Percentiles rank a stretch among this genome's conserved stretches.
These are phyloP conservation scores for Pouteria campechiana DNA, from an alignment of 179 eudicot genomes.

Conservation along the genomic window DNA sequence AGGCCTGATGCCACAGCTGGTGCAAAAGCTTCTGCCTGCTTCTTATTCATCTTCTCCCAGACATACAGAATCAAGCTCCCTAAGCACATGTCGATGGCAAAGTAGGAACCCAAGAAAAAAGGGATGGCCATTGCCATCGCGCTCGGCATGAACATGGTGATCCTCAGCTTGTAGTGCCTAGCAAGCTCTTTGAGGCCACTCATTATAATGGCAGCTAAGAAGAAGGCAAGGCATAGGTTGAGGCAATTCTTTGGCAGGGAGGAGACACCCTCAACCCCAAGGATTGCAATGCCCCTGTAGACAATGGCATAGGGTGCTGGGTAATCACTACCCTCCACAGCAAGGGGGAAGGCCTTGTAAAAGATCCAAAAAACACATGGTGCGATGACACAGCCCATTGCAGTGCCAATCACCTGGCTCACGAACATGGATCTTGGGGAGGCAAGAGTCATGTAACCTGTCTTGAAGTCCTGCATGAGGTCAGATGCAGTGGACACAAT, in stretches of 20 bases:
- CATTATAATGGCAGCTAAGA: conserved; percentile 44
- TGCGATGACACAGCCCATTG: conserved; percentile 73
- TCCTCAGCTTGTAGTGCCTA: too few species aligned
- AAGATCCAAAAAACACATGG: conserved; percentile 91
- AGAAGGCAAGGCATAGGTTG: conserved; percentile 43
- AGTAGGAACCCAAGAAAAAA: conserved; percentile 66
- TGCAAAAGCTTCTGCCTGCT: conserved; percentile 52
- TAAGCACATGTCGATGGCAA: conserved; percentile 80
- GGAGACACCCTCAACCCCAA: conserved; percentile 62
- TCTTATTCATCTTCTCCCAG: conserved; percentile 47
- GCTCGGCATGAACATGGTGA: conserved; percentile 61
- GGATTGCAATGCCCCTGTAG: conserved; percentile 49
- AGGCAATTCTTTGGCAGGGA: conserved; percentile 69
- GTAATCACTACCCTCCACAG: conserved; percentile 28
- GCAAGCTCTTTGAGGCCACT: conserved; percentile 34
- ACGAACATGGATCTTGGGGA: conserved; percentile 86
- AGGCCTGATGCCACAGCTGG: conserved; percentile 91
- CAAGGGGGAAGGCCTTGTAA: conserved; percentile 57
- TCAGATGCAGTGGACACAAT: conserved; percentile 82
- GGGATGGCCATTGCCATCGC: conserved; percentile 98
- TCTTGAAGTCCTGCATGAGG: conserved; percentile 78
- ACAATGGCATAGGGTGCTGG: conserved; percentile 61
- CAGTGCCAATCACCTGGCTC: conserved; percentile 72
- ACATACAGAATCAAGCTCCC: conserved; percentile 68
- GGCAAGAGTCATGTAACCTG: conserved; percentile 78